phyloP scores from a whole-genome alignment of 371 early-diverging fungal species.

The Apophysomyces ossiformis region DNA sequence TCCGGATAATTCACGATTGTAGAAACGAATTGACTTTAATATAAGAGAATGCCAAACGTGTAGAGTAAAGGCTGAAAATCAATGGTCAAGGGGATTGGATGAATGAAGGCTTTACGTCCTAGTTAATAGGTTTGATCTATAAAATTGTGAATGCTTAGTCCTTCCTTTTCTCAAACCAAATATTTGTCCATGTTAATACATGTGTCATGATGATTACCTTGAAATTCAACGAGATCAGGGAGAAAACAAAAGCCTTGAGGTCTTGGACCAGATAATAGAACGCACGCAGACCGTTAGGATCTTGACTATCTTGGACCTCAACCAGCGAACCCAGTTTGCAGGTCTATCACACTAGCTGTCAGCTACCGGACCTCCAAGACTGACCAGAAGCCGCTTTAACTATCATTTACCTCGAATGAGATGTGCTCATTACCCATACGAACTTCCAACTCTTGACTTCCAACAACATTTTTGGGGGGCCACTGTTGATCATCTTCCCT shows the following conservation, averaged over 20 bases:
- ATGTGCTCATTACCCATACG: constrained; percentile 89
- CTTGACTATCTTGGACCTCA: constrained; percentile 88
- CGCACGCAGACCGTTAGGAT: constrained; percentile 93
- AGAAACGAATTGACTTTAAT: background rate
- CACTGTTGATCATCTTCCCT: constrained; percentile 93
- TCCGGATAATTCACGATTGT: too few species aligned
- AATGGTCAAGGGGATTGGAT: too few species aligned
- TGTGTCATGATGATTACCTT: constrained; percentile 66
- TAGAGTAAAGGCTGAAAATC: too few species aligned
- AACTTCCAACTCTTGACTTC: constrained; percentile 95
- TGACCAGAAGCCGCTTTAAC: background rate
- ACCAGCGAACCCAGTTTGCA: constrained; percentile 91
- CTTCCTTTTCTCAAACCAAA: background rate
- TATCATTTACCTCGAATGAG: constrained; percentile 81
- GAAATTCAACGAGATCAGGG: constrained; percentile 93
- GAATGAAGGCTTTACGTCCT: background rate
- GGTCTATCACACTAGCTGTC: constrained; percentile 58
- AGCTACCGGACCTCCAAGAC: background rate
- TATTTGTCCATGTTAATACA: background rate
- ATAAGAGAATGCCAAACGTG: background rate
- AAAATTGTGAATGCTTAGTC: background rate
- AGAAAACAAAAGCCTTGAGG: constrained; percentile 93
- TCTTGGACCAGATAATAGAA: constrained; percentile 98
- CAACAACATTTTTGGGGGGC: constrained; percentile 92
- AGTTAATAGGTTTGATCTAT: constrained; percentile 32